These are phyloP conservation scores for Cornus florida DNA, from an alignment of 148 eudicot species.

Conservation along the genomic window DNA sequence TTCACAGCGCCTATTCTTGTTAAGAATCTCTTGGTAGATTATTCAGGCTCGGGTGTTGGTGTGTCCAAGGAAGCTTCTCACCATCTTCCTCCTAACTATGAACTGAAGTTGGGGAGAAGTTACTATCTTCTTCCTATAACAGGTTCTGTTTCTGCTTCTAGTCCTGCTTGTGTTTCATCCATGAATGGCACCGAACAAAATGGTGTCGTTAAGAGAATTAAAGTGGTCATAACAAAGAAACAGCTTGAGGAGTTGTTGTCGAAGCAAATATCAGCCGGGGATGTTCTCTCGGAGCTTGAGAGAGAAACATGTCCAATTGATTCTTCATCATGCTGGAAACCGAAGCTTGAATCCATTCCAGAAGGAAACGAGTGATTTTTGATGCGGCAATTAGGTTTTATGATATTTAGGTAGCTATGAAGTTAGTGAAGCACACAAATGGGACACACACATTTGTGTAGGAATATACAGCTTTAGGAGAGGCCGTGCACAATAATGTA, in stretches of 20 bases:
- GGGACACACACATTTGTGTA: not conserved
- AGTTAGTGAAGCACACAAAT: not conserved
- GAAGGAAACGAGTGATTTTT: constrained; percentile 31
- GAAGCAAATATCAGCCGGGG: constrained; percentile 27
- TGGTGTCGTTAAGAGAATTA: constrained; percentile 42
- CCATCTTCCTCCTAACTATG: constrained; percentile 36
- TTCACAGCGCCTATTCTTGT: constrained; percentile 43
- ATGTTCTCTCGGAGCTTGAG: constrained; percentile 21
- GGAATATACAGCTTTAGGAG: no score
- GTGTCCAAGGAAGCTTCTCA: constrained; percentile 42
- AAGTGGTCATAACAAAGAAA: constrained; percentile 60
- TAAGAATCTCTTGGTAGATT: constrained; percentile 29
- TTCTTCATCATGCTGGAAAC: constrained; percentile 21
- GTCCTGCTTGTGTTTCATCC: not conserved
- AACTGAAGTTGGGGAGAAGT: constrained; percentile 38
- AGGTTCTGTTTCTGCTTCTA: not conserved
- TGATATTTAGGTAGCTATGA: not conserved
- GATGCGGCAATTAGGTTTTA: not conserved
- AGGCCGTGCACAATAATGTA: no score
- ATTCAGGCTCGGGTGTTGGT: constrained; percentile 37
- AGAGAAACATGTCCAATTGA: constrained; percentile 1
- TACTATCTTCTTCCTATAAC: constrained; percentile 43
- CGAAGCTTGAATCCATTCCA: constrained; percentile 43
- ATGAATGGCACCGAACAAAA: not conserved
- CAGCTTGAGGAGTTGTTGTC: constrained; percentile 53